Evolutionary conservation across 1,284 basidiomycete species (phyloP).

Genomic region (Sporisorium exsertum): DNA sequence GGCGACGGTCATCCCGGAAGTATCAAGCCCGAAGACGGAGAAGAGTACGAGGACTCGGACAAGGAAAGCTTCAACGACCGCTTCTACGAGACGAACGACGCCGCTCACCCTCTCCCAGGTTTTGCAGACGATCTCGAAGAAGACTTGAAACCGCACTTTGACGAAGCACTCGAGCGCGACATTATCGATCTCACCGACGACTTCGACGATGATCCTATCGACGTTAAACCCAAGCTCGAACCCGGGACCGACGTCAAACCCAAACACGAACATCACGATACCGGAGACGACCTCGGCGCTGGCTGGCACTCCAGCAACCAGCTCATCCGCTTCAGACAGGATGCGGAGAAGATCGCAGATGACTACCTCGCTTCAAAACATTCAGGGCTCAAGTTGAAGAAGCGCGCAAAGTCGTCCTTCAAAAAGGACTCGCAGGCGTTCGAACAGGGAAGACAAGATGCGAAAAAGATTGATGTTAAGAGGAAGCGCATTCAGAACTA

Average conservation of each 20-base stretch:
- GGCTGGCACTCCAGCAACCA: constrained; percentile 42
- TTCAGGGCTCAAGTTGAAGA: constrained; percentile 38
- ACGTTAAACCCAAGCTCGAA: constrained; percentile 29
- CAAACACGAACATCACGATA: constrained; percentile 23
- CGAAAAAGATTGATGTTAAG: constrained; percentile 54
- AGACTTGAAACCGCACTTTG: constrained; percentile 34
- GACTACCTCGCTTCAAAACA: constrained; percentile 42
- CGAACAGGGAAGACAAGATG: constrained; percentile 45
- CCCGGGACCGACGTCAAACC: constrained; percentile 21
- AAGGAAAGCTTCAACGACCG: constrained; percentile 18
- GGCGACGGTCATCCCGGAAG: background rate
- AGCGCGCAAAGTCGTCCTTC: constrained; percentile 31
- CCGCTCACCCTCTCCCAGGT: background rate
- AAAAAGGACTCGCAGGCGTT: constrained; percentile 34
- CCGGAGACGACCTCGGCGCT: constrained; percentile 22
- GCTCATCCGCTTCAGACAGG: constrained; percentile 47
- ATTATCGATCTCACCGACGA: constrained; percentile 27
- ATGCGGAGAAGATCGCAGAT: constrained; percentile 53
- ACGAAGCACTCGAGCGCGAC: constrained; percentile 19
- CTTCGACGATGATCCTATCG: background rate
- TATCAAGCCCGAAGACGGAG: constrained; percentile 1
- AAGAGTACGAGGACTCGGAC: constrained; percentile 14
- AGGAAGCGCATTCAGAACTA: constrained; percentile 38
- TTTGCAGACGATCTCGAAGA: constrained; percentile 11
- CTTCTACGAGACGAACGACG: constrained; percentile 15